Evolutionary conservation across 208 protist genomes (phyloP), one percentile per base, ranked within the genome.

Genomic region (Acanthamoeba culbertsoni): DNA sequence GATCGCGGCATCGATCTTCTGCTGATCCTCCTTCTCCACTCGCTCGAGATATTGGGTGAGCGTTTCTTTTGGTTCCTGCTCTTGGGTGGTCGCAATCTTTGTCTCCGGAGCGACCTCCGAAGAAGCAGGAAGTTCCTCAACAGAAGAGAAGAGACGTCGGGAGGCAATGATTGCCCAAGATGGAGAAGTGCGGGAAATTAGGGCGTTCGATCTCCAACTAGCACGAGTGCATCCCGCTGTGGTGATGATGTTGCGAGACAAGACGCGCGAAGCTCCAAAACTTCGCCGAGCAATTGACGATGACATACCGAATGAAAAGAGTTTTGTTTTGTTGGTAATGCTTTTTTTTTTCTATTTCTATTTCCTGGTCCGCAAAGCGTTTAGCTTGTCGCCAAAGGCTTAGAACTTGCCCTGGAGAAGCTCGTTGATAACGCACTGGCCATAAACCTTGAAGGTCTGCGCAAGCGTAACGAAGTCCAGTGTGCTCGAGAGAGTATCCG

Each of bases 391-490:
- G 23, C 16, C 14, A 59, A 59, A 23, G 16, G 23, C 7, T 92
- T 45, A 93, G 31, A 93, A 51, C 71, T 93, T 93, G 90, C 45
- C 45, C 45, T 86, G 90, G n/a, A 93, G 48, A 23, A 93, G 90
- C 90, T 93, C 90, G 51, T 23, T 55, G 71, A 93, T 5, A 40
- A 93, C 90, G 14, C 31, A 93, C 71, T 93, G 2, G 20, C 31
- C 90, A 35, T 93, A 93, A 26, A 88, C 68, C 45, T 45, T 53
- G 51, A 93, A 88, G 90, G 90, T 93, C 46, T 68, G 90, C 12
- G n/a, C 68, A 26, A 94, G 63, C n/a, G 93, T 94, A 46, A 40
- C 26, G 68, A 94, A 91, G 93, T 94, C 93, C 10, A 94, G 86
- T 14, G 93, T 94, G 57, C 48, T 75, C 48, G 63, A 90, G 53